Evolutionary conservation across 305 asterid species (phyloP).

Genomic region (Striga hermonthica): DNA sequence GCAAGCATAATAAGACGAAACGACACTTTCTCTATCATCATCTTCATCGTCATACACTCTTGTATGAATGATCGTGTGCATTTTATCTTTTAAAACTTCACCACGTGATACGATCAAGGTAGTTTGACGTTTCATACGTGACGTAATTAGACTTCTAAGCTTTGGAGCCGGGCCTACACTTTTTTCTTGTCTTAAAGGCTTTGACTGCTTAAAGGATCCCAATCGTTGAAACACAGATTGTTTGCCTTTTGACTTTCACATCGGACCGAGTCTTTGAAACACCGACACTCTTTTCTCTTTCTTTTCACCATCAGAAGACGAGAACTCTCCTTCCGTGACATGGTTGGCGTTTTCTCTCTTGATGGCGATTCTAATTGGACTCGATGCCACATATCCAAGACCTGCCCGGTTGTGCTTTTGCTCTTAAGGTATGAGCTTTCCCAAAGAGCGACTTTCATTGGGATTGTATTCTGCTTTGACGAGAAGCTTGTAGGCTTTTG

Average conservation of each 20-base stretch:
- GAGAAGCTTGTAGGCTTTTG: neutral
- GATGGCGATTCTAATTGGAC: neutral
- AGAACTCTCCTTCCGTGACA: neutral
- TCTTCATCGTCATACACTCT: neutral
- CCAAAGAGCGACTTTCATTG: neutral
- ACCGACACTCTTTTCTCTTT: neutral
- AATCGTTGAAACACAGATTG: neutral
- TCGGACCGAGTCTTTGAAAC: neutral
- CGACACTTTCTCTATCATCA: slow-evolving; percentile 2
- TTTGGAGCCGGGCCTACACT: neutral
- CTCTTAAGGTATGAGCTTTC: neutral
- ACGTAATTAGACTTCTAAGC: neutral
- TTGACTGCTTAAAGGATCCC: neutral
- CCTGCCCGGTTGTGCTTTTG: neutral
- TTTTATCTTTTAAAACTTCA: neutral
- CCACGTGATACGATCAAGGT: neutral
- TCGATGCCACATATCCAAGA: neutral
- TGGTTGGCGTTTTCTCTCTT: neutral
- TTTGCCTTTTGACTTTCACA: neutral
- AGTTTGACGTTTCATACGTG: neutral
- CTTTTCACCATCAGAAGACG: neutral
- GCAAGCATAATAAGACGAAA: neutral
- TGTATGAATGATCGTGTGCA: neutral
- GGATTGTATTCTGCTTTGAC: neutral
- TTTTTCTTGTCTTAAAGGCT: neutral